Conservation (phyloP, 1,284 basidiomycete genomes). For the Golubevia pallescens region DNA sequence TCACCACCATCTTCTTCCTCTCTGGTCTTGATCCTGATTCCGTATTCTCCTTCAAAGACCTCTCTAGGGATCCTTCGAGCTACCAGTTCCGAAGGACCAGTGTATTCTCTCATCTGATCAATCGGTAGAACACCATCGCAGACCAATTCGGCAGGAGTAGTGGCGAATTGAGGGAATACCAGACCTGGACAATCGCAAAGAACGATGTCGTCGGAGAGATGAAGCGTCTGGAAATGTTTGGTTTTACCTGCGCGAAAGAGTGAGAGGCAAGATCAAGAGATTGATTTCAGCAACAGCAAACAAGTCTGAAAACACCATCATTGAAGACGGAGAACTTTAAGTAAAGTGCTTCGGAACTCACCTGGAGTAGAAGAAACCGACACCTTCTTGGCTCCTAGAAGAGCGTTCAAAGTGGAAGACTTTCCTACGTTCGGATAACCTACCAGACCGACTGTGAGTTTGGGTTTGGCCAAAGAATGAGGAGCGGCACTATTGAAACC, state of each 20-base stretch:
- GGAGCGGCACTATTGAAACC: background rate
- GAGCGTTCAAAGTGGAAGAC: slow-evolving; percentile 62
- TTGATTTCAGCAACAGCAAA: too few species aligned
- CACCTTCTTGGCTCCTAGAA: slow-evolving; percentile 62
- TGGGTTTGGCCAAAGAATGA: background rate
- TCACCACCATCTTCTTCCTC: slow-evolving; percentile 55
- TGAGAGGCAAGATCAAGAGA: too few species aligned
- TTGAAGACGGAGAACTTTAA: too few species aligned
- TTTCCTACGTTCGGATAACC: slow-evolving; percentile 64
- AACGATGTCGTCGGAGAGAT: slow-evolving; percentile 47
- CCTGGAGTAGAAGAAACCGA: slow-evolving; percentile 59
- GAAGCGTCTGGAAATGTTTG: slow-evolving; percentile 64
- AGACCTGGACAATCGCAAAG: slow-evolving; percentile 64
- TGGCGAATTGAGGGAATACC: slow-evolving; percentile 64
- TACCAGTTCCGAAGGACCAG: slow-evolving; percentile 58
- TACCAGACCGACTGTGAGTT: slow-evolving; percentile 55
- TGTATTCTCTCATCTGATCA: slow-evolving; percentile 64
- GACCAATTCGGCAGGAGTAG: slow-evolving; percentile 55
- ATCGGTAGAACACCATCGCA: slow-evolving; percentile 62
- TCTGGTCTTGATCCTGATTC: slow-evolving; percentile 49
- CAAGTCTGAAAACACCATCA: too few species aligned
- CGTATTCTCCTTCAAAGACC: slow-evolving; percentile 54
- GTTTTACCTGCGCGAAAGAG: slow-evolving; percentile 34
- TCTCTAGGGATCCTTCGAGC: slow-evolving; percentile 60
- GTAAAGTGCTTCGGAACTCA: too few species aligned